phyloP scores from a whole-genome alignment of 306 rosid species.

The Glycyrrhiza uralensis region DNA sequence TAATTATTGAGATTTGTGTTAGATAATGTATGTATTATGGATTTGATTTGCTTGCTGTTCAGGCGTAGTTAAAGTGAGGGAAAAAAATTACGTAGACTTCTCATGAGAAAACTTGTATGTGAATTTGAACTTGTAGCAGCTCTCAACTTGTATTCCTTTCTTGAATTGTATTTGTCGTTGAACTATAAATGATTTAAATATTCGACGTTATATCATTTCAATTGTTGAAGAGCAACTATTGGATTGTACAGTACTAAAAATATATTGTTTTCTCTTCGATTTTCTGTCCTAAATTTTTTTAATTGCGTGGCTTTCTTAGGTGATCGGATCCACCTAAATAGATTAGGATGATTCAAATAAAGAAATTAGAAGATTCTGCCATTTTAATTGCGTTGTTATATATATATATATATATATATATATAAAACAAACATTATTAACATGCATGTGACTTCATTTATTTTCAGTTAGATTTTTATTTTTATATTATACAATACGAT shows the following conservation, averaged over 20 bases:
- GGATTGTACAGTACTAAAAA: too few relatives aligned
- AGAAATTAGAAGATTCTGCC: not conserved
- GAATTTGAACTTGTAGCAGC: not conserved
- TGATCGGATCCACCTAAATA: too few relatives aligned
- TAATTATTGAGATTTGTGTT: not conserved
- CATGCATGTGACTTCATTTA: not conserved
- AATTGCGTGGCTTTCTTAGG: too few relatives aligned
- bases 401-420: too few relatives aligned
- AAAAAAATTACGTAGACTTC: not conserved
- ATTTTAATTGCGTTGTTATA: too few relatives aligned
- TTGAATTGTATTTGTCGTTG: not conserved
- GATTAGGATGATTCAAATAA: not conserved
- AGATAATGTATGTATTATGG: not conserved
- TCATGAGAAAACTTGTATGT: not conserved
- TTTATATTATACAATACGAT: not conserved
- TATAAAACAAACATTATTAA: too few relatives aligned
- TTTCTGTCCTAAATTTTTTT: too few relatives aligned
- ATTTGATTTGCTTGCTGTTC: not conserved
- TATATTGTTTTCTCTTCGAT: too few relatives aligned
- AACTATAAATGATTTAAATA: too few relatives aligned
- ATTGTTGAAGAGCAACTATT: too few relatives aligned
- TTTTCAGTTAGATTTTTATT: too few relatives aligned
- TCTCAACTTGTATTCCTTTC: not conserved
- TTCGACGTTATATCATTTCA: too few relatives aligned
- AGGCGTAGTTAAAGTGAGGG: not conserved